Conservation (phyloP, 2,329 filamentous ascomycete genomes). For the Aspergillus ochraceoroseus region DNA sequence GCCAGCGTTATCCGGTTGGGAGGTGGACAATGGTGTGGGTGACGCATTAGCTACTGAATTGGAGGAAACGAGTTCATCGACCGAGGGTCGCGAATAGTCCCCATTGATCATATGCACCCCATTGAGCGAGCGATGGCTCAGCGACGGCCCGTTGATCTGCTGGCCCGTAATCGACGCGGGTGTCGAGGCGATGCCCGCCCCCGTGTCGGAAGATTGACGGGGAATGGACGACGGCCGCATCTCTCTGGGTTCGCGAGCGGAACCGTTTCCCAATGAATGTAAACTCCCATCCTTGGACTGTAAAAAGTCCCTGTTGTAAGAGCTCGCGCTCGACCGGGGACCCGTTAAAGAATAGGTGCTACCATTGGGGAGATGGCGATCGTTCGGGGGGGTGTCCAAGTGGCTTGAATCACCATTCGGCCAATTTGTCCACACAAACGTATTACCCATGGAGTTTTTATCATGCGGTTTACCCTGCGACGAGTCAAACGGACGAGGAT, state of each 20-base stretch:
- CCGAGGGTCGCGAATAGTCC: constrained; percentile 28
- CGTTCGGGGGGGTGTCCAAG: constrained; percentile 36
- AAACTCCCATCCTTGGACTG: constrained; percentile 44
- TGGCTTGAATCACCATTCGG: constrained; percentile 42
- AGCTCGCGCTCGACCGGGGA: constrained; percentile 47
- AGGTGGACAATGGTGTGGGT: constrained; percentile 32
- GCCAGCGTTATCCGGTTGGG: constrained; percentile 31
- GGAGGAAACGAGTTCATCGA: constrained; percentile 30
- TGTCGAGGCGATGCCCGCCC: constrained; percentile 26
- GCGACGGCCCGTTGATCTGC: constrained; percentile 27
- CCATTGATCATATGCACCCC: constrained; percentile 33
- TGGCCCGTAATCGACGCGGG: constrained; percentile 24
- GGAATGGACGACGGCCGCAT: constrained; percentile 26
- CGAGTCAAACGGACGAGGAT: constrained; percentile 40
- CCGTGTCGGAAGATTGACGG: constrained; percentile 30
- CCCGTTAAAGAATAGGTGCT: constrained; percentile 59
- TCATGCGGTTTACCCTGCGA: constrained; percentile 42
- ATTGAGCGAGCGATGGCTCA: constrained; percentile 24
- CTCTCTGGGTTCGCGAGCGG: constrained; percentile 32
- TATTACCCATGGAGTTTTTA: constrained; percentile 43
- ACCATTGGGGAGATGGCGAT: constrained; percentile 45
- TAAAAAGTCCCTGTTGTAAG: constrained; percentile 41
- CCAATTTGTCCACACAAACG: constrained; percentile 47
- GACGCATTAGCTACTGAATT: constrained; percentile 30
- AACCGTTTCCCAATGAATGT: constrained; percentile 45